Percentiles rank a stretch among this genome's conserved stretches.
phyloP scores from a whole-genome alignment of 2,329 filamentous ascomycete genomes.

The Dryadomyces sulphureus region DNA sequence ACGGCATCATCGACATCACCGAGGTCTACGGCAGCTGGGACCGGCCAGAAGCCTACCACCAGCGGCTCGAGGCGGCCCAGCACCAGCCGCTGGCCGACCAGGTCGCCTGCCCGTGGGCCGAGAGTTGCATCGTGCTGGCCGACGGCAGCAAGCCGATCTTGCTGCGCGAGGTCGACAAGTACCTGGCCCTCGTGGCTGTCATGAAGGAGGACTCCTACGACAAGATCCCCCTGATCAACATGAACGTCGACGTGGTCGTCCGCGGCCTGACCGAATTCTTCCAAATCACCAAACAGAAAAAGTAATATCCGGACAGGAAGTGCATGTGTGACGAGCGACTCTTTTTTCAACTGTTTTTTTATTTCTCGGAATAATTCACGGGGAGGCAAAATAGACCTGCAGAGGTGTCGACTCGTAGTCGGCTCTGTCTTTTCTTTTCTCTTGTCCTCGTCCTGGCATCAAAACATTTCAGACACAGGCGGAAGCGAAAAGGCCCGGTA shows the following conservation, averaged over 20 bases:
- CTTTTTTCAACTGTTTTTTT: background rate
- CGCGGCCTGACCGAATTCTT: conserved; percentile 70
- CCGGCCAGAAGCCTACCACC: conserved; percentile 38
- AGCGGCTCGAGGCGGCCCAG: conserved; percentile 44
- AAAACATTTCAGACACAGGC: conserved; percentile 9
- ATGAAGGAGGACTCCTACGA: conserved; percentile 77
- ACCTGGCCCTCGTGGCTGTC: conserved; percentile 69
- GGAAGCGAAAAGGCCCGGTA: conserved; percentile 33
- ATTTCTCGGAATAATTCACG: background rate
- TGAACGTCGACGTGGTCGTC: conserved; percentile 74
- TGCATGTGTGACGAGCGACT: background rate
- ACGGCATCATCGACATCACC: conserved; percentile 93
- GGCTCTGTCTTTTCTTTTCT: background rate
- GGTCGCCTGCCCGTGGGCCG: conserved; percentile 48
- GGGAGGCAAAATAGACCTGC: background rate
- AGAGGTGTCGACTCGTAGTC: too few species aligned
- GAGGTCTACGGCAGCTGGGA: conserved; percentile 79
- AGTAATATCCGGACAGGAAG: background rate
- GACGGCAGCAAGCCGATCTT: conserved; percentile 50
- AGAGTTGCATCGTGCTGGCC: conserved; percentile 53
- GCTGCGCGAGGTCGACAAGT: conserved; percentile 55
- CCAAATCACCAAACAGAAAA: conserved; percentile 48
- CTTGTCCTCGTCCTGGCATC: background rate
- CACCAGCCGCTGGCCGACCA: conserved; percentile 49
- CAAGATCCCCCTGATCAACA: conserved; percentile 71